A percentile compares a stretch with the other conserved stretches of the same genome.
These are phyloP conservation scores for Xylaria sp. DNA, from an alignment of 2,329 filamentous ascomycete genomes.

Conservation along the genomic window DNA sequence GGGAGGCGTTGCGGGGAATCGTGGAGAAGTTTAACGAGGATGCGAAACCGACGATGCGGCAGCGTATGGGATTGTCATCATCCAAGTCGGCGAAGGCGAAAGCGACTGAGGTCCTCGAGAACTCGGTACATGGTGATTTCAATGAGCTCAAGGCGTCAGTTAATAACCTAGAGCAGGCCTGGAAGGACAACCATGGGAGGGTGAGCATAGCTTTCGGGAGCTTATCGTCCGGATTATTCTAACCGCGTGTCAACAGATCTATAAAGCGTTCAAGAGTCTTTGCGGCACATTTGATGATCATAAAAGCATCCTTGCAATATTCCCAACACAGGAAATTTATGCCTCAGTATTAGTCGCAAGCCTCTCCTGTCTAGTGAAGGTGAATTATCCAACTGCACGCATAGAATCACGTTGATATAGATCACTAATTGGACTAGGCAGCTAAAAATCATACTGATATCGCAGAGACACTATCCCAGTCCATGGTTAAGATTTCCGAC, in stretches of 20 bases:
- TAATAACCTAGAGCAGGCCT: constrained; percentile 12
- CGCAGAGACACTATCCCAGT: constrained; percentile 20
- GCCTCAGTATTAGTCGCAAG: constrained; percentile 19
- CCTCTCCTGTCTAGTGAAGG: constrained; percentile 28
- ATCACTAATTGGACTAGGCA: constrained; percentile 9
- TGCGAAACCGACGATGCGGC: constrained; percentile 22
- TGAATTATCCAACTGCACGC: neutral
- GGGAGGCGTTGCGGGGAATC: constrained; percentile 10
- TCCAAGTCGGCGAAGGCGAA: constrained; percentile 15
- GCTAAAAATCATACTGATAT: constrained; percentile 28
- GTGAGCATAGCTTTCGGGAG: constrained; percentile 2
- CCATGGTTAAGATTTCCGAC: constrained; percentile 20
- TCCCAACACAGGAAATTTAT: constrained; percentile 23
- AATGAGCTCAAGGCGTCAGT: constrained; percentile 16
- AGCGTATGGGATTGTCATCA: constrained; percentile 17
- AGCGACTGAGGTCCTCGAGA: constrained; percentile 11
- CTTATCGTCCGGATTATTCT: neutral
- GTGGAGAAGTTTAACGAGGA: constrained; percentile 21
- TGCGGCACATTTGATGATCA: constrained; percentile 27
- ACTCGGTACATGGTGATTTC: constrained; percentile 4
- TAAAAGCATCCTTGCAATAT: constrained; percentile 22
- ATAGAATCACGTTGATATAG: neutral
- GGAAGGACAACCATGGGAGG: constrained; percentile 25
- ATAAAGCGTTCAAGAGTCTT: constrained; percentile 17
- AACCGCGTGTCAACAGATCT: constrained; percentile 13